phyloP scores from a whole-genome alignment of 1,284 basidiomycete species.

The Microbotryum violaceum region DNA sequence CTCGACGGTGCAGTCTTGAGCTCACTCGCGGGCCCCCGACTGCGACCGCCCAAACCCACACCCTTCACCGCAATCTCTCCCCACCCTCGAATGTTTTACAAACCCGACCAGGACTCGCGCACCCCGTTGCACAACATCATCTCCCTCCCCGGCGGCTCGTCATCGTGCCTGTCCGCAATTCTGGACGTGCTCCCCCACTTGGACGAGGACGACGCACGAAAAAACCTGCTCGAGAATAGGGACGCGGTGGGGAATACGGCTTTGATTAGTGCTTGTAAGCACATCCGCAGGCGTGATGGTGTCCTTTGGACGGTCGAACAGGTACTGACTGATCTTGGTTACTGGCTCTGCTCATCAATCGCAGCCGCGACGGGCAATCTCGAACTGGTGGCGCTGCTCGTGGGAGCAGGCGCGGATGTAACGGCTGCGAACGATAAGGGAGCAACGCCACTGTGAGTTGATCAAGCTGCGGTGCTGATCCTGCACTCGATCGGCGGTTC shows the following conservation, averaged over 20 bases:
- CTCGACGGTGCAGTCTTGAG: background rate
- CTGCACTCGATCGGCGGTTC: background rate
- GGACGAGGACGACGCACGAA: constrained; percentile 44
- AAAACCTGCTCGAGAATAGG: constrained; percentile 34
- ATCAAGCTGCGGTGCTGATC: background rate
- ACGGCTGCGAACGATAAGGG: constrained; percentile 77
- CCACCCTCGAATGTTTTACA: no score
- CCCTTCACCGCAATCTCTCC: background rate
- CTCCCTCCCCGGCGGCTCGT: constrained; percentile 51
- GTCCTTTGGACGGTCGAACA: no score
- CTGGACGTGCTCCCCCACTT: constrained; percentile 63
- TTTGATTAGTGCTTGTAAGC: constrained; percentile 71
- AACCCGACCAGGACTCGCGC: constrained; percentile 60
- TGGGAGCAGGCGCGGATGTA: constrained; percentile 76
- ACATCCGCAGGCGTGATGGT: no score
- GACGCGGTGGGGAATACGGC: constrained; percentile 78
- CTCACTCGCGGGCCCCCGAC: background rate
- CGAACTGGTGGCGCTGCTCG: constrained; percentile 65
- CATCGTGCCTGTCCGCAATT: constrained; percentile 63
- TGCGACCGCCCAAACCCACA: no score
- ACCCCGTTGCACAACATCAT: constrained; percentile 86
- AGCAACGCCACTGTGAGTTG: constrained; percentile 68
- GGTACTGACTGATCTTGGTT: no score
- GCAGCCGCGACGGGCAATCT: constrained; percentile 73
- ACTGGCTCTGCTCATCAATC: background rate